Percentiles rank a stretch among this genome's conserved stretches.
Conservation (phyloP, 768 basidiomycete species). For the Mrakia gelida region DNA sequence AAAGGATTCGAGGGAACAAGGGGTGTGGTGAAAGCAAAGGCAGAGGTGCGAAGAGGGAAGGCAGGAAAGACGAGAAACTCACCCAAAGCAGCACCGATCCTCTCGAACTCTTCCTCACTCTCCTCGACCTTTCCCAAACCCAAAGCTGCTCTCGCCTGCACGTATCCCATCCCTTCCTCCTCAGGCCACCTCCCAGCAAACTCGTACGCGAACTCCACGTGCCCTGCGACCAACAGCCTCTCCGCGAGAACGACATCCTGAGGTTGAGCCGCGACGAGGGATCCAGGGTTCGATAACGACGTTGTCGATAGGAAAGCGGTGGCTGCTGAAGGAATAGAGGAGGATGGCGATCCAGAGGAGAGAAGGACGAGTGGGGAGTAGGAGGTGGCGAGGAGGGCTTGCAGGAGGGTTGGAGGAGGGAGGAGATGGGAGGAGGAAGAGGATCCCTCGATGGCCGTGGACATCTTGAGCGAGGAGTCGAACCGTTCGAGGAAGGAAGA, state of each 20-base stretch:
- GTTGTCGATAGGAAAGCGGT: conserved; percentile 13
- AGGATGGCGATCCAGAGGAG: neutral
- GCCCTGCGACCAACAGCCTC: neutral
- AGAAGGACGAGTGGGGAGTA: neutral
- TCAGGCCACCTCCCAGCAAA: conserved; percentile 27
- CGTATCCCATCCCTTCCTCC: conserved; percentile 30
- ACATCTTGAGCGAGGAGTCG: conserved; percentile 19
- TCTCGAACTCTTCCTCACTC: conserved; percentile 28
- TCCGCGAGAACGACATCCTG: conserved; percentile 17
- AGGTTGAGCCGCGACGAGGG: neutral
- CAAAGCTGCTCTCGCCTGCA: conserved; percentile 31
- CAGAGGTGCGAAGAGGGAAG: neutral
- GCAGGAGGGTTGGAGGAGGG: conserved; percentile 7
- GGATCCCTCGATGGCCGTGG: neutral
- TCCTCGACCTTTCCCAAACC: conserved; percentile 32
- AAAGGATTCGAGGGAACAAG: neutral
- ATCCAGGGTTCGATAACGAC: neutral
- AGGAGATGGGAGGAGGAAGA: neutral
- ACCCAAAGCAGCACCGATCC: conserved; percentile 32
- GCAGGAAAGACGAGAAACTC: conserved; percentile 1
- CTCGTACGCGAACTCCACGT: conserved; percentile 28
- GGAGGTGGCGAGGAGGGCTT: conserved; percentile 12
- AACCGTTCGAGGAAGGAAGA: conserved; percentile 6
- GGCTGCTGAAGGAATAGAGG: conserved; percentile 3
- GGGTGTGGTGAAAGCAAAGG: neutral